Base-by-base conservation (phyloP, 805 yeast species). In the Cephaloascus fragrans region DNA sequence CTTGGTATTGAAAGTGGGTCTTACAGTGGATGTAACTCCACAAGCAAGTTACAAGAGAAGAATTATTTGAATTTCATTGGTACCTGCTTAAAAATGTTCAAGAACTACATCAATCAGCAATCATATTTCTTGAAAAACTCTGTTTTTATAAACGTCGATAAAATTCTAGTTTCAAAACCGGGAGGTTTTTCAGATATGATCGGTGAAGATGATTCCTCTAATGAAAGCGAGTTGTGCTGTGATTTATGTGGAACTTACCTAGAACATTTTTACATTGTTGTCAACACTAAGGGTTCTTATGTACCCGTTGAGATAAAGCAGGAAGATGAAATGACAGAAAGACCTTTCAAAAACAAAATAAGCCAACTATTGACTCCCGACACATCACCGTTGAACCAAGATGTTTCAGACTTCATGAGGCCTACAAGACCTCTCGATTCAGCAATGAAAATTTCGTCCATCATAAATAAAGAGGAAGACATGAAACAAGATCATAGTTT, bases 161-260 rank as follows among this genome's bases (percentile, higher is more conserved):
- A n/a, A n/a, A n/a, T n/a, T n/a, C n/a, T n/a, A n/a, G n/a, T n/a
- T n/a, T n/a, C n/a, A n/a, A n/a, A n/a, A n/a, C n/a, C n/a, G n/a
- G 28, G 28, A 8, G 28, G 28, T 23, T 6, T 8, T 6, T 6
- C 34, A 18, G 15, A 18, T 19, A 32, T 9, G 14, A 19, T 12
- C 6, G 6, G 34, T 39, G 41, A 34, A 14, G 45, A 41, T 18
- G 44, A 49, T 2, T n/a, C n/a, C n/a, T n/a, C n/a, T n/a, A 6
- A 23, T 8, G 52, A 51, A n/a, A 71, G 65, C 9, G 79, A 74
- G 38, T 58, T 55, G 17, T 53, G 73, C 26, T 75, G 81, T 51
- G 65, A 57, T 33, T 55, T 60, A 19, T 75, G 81, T 47, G 65
- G 70, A 39, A 65, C 79, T 3, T 60, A 62, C 40, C 61, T 73